Evolutionary conservation across 106 monocot genomes (phyloP).

Genomic region (Apostasia ramifera): DNA sequence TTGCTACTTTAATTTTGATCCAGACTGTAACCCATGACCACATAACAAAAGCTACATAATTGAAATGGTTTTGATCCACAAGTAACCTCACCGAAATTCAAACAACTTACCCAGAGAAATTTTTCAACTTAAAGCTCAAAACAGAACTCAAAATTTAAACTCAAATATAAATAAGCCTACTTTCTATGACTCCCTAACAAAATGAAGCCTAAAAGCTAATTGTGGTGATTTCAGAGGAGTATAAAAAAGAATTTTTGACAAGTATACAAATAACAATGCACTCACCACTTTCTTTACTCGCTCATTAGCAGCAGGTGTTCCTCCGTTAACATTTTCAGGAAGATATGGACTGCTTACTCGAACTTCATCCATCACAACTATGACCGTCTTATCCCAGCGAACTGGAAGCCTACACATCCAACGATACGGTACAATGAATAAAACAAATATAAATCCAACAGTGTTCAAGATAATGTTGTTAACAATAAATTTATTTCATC

Average conservation of each 20-base stretch:
- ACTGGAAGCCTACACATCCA: constrained; percentile 74
- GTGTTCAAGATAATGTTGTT: too few species aligned
- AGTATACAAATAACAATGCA: background rate
- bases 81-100: background rate
- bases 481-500: too few species aligned
- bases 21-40: too few species aligned
- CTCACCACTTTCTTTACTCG: constrained; percentile 98
- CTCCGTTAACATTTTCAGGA: constrained; percentile 84
- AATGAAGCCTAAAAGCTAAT: too few species aligned
- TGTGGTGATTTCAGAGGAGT: background rate
- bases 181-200: too few species aligned
- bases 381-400: constrained; percentile 84
- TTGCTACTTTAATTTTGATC: too few species aligned
- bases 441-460: background rate
- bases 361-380: constrained; percentile 97
- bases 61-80: too few species aligned
- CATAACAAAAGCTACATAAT: too few species aligned
- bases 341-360: constrained; percentile 76
- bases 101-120: background rate
- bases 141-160: background rate
- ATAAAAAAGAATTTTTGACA: background rate
- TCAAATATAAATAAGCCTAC: background rate
- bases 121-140: background rate
- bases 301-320: constrained; percentile 84
- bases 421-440: background rate